phyloP scores from a whole-genome alignment of 2,329 filamentous ascomycete species.

The Apiospora hydei region DNA sequence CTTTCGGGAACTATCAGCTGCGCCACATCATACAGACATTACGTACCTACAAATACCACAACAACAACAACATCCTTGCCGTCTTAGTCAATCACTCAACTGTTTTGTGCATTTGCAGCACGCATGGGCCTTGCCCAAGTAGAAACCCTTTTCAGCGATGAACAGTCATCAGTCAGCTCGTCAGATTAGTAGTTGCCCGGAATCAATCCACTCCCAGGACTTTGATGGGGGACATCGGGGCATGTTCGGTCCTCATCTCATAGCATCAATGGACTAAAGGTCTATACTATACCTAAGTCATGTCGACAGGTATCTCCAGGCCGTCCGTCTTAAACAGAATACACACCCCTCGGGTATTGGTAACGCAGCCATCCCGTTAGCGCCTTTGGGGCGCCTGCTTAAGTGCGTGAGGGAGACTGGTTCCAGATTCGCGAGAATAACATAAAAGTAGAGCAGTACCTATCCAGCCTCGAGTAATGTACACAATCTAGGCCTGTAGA shows the following conservation, averaged over 20 bases:
- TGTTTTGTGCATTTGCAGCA: not conserved
- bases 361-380: too few species aligned
- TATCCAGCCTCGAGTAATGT: too few species aligned
- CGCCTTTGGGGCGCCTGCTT: too few species aligned
- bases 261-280: too few species aligned
- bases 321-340: too few species aligned
- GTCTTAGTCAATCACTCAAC: not conserved
- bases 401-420: too few species aligned
- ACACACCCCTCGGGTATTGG: too few species aligned
- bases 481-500: not conserved
- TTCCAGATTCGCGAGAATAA: too few species aligned
- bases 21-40: slow-evolving; percentile 10
- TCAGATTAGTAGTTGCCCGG: not conserved
- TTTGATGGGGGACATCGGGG: not conserved
- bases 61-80: not conserved
- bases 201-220: not conserved
- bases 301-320: too few species aligned
- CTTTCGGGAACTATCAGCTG: slow-evolving; percentile 15
- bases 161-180: not conserved
- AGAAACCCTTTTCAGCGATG: not conserved
- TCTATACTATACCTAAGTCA: not conserved
- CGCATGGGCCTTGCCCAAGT: not conserved
- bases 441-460: too few species aligned
- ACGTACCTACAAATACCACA: too few species aligned
- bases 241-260: not conserved